Percentiles rank a stretch among this genome's conserved stretches.
Evolutionary conservation across 202 grass and related monocot genomes (phyloP).

Genomic region (Digitaria exilis): DNA sequence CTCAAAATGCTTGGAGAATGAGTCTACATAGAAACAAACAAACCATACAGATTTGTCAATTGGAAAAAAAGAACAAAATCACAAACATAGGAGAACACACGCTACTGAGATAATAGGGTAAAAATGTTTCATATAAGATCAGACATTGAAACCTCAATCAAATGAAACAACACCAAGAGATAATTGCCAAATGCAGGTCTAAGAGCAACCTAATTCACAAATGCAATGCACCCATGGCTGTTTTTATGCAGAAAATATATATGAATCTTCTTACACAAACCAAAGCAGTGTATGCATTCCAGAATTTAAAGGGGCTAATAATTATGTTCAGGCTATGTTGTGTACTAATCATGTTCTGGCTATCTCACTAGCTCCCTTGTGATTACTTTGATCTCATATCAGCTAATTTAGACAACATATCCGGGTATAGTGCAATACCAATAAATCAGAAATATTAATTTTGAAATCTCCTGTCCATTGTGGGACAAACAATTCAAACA

Average conservation of each 20-base stretch:
- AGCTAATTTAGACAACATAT: not conserved
- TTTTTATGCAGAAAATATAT: not conserved
- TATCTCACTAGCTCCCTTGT: not conserved
- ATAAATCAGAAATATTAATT: not conserved
- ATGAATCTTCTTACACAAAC: not conserved
- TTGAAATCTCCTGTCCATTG: not conserved
- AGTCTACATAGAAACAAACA: constrained; percentile 75
- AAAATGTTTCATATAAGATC: constrained; percentile 22
- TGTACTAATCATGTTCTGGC: not conserved
- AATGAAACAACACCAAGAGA: constrained; percentile 30
- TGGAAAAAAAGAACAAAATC: constrained; percentile 27
- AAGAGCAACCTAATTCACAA: not conserved
- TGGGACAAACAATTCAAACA: not conserved
- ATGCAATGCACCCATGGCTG: not conserved
- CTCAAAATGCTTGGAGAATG: constrained; percentile 94
- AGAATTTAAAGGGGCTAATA: not conserved
- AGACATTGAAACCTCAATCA: not conserved
- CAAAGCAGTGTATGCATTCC: not conserved
- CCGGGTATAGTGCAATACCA: not conserved
- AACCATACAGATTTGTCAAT: constrained; percentile 56
- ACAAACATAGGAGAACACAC: constrained; percentile 7
- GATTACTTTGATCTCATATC: not conserved
- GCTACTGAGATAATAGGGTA: not conserved
- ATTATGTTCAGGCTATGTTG: not conserved
- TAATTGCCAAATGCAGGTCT: not conserved